Evolutionary conservation across 2,329 filamentous ascomycete genomes (phyloP).

Genomic region (Scedosporium dehoogii): DNA sequence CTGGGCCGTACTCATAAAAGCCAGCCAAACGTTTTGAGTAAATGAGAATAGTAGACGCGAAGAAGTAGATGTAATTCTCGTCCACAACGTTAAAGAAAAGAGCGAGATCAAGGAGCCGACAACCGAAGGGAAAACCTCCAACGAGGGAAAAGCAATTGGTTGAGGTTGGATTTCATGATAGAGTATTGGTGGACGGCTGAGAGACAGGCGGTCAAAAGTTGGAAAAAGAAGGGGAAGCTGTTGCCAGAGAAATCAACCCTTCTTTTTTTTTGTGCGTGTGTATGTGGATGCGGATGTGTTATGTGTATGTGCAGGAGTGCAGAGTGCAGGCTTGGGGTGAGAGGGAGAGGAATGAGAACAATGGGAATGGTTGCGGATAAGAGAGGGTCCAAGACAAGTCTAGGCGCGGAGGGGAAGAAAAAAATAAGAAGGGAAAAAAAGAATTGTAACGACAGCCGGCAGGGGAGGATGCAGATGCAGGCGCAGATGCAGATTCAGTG

Average conservation of each 20-base stretch:
- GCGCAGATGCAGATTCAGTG: neutral
- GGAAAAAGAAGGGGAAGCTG: slow-evolving; percentile 6
- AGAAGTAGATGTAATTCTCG: neutral
- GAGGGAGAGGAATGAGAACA: slow-evolving; percentile 1
- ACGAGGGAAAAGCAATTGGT: slow-evolving; percentile 26
- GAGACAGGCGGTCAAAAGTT: neutral
- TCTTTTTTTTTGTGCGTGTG: neutral
- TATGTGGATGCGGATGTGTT: neutral
- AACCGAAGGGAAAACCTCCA: slow-evolving; percentile 30
- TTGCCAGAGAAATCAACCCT: slow-evolving; percentile 3
- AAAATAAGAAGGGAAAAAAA: slow-evolving; percentile 5
- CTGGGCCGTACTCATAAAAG: neutral
- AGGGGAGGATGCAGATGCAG: slow-evolving; percentile 1
- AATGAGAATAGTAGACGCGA: neutral
- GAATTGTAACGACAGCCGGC: neutral
- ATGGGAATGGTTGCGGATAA: slow-evolving; percentile 1
- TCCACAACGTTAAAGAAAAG: neutral
- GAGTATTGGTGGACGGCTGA: slow-evolving; percentile 6
- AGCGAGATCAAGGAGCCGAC: slow-evolving; percentile 24
- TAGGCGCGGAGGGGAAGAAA: slow-evolving; percentile 3
- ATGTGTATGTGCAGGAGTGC: neutral
- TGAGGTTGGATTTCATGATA: slow-evolving; percentile 29
- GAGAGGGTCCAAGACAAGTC: slow-evolving; percentile 5
- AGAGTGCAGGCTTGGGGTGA: slow-evolving; percentile 6
- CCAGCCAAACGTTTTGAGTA: neutral